These are phyloP conservation scores for Artemisia annua DNA, from an alignment of 129 eudicot genomes.

Conservation along the genomic window DNA sequence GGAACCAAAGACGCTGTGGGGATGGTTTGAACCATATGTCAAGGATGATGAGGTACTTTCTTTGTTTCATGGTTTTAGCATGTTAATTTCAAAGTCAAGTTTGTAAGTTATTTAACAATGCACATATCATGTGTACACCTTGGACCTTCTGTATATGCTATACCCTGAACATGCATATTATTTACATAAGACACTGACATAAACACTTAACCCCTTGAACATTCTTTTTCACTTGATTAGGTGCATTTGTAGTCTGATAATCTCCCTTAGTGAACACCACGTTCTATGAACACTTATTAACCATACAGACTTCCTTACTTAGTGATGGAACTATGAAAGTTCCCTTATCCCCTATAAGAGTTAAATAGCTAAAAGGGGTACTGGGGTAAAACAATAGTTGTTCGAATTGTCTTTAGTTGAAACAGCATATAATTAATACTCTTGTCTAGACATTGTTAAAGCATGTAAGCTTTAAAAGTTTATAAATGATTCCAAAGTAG, in stretches of 20 bases:
- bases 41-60: constrained; percentile 88
- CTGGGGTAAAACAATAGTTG: neutral
- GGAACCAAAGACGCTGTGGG: constrained; percentile 92
- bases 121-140: neutral
- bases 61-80: neutral
- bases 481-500: neutral
- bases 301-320: neutral
- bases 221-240: neutral
- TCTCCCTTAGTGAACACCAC: neutral
- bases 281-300: neutral
- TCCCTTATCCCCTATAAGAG: neutral
- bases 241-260: constrained; percentile 8
- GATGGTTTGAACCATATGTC: constrained; percentile 91
- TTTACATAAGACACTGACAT: neutral
- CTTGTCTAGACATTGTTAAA: neutral
- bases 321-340: neutral
- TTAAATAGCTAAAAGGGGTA: neutral
- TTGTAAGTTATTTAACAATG: neutral
- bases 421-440: neutral
- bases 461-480: neutral
- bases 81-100: neutral
- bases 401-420: neutral
- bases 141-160: neutral
- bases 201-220: neutral
- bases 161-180: neutral